Evolutionary conservation across 352 stramenopile species (phyloP), one percentile per base, ranked within the genome.

Genomic region (Globisporangium alternatum): DNA sequence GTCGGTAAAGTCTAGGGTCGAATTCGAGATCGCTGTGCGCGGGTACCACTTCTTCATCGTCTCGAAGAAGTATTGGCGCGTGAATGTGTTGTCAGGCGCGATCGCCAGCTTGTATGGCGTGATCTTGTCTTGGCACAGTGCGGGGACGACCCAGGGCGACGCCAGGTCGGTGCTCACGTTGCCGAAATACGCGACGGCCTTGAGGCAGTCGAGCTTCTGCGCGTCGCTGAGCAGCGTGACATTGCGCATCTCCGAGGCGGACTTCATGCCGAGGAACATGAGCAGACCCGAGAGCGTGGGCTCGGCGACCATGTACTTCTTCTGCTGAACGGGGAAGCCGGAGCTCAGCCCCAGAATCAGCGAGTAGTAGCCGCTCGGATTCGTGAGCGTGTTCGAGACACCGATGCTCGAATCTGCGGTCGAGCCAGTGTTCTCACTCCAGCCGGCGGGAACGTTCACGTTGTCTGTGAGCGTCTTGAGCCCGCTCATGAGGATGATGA

Each of bases 11-110:
- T 65, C 41, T 0, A 78, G 25, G 13, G 52, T 66, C 2, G 56
- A 52, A 8, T 64, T 70, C 5, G 64, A 67, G 25, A 83, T 54
- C 22, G 47, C 60, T 3, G 84, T 69, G 1, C 66, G 69, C 1
- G 83, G 83, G 55, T 90, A 85, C 80, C 83, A 92, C 25, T 52
- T 37, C 43, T 74, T 80, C 37, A 85, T 67, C 1, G 75, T 71
- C 60, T 84, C 66, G 28, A 82, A 74, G 31, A 90, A 92, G 60
- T 92, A 92, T n/a, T 76, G 65, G 54, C 80, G 78, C 21, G 77
- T 89, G 56, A 86, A 91, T 28, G 64, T 41, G 22, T 73, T 89
- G 55, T 91, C 78, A 7, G 78, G 80, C 1, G 64, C 69, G 37
- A 89, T 83, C 3, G 76, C 81, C 30, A 89, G 37, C 43, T 82